Conservation (phyloP, 75 land plant species). For the Pinus tabuliformis region DNA sequence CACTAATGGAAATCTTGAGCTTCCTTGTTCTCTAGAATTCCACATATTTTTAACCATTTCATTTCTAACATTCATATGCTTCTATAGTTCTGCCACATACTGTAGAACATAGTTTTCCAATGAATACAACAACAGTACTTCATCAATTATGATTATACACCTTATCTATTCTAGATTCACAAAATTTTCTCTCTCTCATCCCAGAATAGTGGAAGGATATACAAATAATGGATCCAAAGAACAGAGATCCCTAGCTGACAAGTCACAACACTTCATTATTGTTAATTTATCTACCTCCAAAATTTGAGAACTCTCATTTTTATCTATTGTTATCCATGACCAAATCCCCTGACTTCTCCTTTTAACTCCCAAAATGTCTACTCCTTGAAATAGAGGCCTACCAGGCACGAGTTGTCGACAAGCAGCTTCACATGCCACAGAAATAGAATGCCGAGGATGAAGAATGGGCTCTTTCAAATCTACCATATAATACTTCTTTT, state of each 20-base stretch:
- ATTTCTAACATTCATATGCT: conserved; percentile 39
- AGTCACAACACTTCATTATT: no score
- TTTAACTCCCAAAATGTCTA: conserved; percentile 68
- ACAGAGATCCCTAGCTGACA: conserved; percentile 94
- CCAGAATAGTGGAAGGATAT: no score
- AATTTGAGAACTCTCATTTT: conserved; percentile 66
- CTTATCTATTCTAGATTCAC: conserved; percentile 96
- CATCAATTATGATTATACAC: conserved; percentile 95
- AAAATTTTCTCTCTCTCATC: no score
- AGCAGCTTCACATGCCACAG: conserved; percentile 18
- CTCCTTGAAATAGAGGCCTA: no score
- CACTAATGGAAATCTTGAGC: no score
- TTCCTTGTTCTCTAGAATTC: conserved; percentile 37
- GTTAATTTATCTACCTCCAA: conserved; percentile 95
- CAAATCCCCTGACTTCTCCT: conserved; percentile 83
- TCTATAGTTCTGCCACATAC: conserved; percentile 85
- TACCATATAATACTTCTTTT: no score
- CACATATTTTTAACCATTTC: conserved; percentile 16
- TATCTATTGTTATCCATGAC: no score
- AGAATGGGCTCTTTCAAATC: conserved; percentile 59
- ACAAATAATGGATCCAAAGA: no score
- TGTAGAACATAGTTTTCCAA: conserved; percentile 84
- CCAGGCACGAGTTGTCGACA: conserved; percentile 10
- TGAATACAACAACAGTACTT: conserved; percentile 85
- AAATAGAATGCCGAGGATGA: conserved; percentile 36